Evolutionary conservation across 2,329 filamentous ascomycete species (phyloP).

Genomic region (Colletotrichum chlorophyti): DNA sequence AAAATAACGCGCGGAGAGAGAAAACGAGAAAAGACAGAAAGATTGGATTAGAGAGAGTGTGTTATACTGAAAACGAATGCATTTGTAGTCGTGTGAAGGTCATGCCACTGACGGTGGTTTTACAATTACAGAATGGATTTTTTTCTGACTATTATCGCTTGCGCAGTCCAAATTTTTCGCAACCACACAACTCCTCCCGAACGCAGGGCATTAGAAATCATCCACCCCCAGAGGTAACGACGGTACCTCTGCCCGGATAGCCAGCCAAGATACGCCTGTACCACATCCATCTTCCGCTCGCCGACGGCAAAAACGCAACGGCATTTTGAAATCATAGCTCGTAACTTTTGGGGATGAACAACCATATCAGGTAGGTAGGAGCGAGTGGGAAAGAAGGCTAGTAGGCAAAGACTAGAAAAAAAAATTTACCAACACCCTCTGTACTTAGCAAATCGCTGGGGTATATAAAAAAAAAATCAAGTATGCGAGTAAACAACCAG

Average conservation of each 20-base stretch:
- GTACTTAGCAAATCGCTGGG: constrained; percentile 16
- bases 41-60: too few species aligned
- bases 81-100: neutral
- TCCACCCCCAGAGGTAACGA: neutral
- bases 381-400: neutral
- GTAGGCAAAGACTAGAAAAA: neutral
- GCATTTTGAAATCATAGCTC: neutral
- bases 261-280: neutral
- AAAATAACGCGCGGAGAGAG: too few species aligned
- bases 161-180: constrained; percentile 13
- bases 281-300: neutral
- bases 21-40: too few species aligned
- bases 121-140: neutral
- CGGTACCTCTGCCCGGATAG: neutral
- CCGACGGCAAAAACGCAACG: too few species aligned
- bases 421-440: neutral
- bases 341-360: too few species aligned
- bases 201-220: too few species aligned
- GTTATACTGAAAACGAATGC: too few species aligned
- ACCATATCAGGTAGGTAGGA: neutral
- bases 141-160: constrained; percentile 16
- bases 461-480: constrained; percentile 28
- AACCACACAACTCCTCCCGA: neutral
- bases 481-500: neutral
- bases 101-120: neutral